Conservation (phyloP, 1,284 basidiomycete species). For the Irpex sp. region DNA sequence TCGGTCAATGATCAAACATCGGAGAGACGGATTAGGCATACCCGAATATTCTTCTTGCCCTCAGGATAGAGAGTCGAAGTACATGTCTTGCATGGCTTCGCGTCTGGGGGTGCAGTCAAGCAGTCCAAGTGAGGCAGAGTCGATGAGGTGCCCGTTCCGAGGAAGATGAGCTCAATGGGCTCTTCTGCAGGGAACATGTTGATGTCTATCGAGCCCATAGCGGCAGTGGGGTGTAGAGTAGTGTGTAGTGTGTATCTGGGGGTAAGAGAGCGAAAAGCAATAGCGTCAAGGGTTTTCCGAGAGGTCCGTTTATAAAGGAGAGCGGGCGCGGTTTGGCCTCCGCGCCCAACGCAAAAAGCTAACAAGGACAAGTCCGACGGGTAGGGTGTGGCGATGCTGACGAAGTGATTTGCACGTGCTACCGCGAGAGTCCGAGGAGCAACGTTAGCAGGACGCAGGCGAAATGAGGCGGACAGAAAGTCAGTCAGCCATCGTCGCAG, state of each 20-base stretch:
- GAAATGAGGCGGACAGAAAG: too few species aligned
- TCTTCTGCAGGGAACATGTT: conserved; percentile 11
- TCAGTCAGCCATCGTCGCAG: background rate
- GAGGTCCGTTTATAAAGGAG: conserved; percentile 1
- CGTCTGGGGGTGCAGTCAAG: conserved; percentile 51
- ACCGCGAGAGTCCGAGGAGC: background rate
- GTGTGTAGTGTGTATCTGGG: background rate
- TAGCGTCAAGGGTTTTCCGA: conserved; percentile 1
- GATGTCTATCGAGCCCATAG: conserved; percentile 23
- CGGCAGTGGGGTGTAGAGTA: background rate
- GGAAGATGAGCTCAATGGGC: conserved; percentile 60
- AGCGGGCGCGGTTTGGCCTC: background rate
- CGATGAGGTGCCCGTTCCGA: conserved; percentile 74
- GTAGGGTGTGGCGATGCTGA: background rate
- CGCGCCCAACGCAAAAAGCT: conserved; percentile 1
- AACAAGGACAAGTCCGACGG: background rate
- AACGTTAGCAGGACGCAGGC: background rate
- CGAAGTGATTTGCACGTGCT: background rate
- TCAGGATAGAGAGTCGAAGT: conserved; percentile 59
- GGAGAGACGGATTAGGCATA: conserved; percentile 12
- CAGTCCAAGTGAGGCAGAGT: conserved; percentile 64
- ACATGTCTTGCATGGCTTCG: conserved; percentile 57
- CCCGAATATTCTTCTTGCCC: conserved; percentile 70
- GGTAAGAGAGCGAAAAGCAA: background rate
- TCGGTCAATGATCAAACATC: background rate